Conservation (phyloP, 495 filamentous ascomycete genomes). For the Aspergillus ostianus region DNA sequence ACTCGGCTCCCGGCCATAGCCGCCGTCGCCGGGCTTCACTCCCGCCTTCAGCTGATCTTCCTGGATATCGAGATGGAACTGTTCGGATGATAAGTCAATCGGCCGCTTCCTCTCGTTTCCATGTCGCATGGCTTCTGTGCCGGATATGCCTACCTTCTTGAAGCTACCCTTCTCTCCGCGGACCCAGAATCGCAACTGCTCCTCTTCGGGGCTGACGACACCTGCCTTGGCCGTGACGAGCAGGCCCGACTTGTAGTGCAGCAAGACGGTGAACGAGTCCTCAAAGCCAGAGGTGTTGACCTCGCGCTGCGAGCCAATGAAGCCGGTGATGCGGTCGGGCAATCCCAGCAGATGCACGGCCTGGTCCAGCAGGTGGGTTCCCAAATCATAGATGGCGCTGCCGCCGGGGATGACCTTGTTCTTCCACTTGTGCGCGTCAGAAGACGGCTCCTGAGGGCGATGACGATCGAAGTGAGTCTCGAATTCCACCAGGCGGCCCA, state of each 20-base stretch:
- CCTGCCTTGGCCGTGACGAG: conserved; percentile 67
- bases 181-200: conserved; percentile 78
- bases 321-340: conserved; percentile 65
- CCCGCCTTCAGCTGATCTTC: conserved; percentile 78
- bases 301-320: conserved; percentile 64
- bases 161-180: conserved; percentile 78
- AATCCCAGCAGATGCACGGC: conserved; percentile 74
- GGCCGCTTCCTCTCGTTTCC: background rate
- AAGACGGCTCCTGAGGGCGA: conserved; percentile 52
- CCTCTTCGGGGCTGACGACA: conserved; percentile 66
- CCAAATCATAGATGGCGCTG: conserved; percentile 78
- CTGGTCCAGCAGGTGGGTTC: conserved; percentile 82
- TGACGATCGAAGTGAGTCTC: conserved; percentile 86
- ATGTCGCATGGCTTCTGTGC: too few species aligned
- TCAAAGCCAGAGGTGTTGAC: conserved; percentile 57
- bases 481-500: conserved; percentile 73
- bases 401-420: conserved; percentile 64
- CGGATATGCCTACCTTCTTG: conserved; percentile 54
- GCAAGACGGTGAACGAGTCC: conserved; percentile 66
- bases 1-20: conserved; percentile 65
- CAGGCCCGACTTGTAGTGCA: conserved; percentile 61
- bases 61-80: conserved; percentile 73
- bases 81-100: conserved; percentile 2
- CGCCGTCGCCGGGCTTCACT: conserved; percentile 58
- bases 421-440: conserved; percentile 64